Evolutionary conservation across 73 alveolate species (phyloP).

Genomic region (Tetrahymena malaccensis): DNA sequence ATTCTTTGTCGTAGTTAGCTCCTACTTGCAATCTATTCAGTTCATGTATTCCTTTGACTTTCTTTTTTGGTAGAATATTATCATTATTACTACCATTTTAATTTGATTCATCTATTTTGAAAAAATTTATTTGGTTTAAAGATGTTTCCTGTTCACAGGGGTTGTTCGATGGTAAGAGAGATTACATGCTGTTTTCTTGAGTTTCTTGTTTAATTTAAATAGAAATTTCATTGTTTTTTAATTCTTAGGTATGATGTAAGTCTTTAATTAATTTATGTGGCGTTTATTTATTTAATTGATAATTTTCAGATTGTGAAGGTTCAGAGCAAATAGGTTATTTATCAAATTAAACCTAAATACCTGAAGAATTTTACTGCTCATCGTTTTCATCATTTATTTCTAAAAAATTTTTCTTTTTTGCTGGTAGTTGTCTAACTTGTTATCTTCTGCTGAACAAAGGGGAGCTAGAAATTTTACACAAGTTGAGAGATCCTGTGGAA

Average conservation of each 20-base stretch:
- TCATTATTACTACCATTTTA: not conserved
- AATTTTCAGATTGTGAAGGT: not conserved
- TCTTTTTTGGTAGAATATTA: not conserved
- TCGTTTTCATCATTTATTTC: not conserved
- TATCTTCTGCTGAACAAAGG: not conserved
- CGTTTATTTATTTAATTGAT: not conserved
- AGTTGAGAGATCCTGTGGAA: not conserved
- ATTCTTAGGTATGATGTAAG: too few species aligned
- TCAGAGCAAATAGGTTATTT: not conserved
- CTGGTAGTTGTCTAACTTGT: not conserved
- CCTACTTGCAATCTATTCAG: not conserved
- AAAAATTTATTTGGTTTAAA: too few species aligned
- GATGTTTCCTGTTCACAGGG: not conserved
- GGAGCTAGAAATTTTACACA: not conserved
- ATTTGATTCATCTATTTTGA: not conserved
- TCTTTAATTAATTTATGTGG: too few species aligned
- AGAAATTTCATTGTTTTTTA: not conserved
- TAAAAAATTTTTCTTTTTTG: not conserved
- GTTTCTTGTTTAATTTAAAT: not conserved
- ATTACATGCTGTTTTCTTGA: not conserved
- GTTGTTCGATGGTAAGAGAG: too few species aligned
- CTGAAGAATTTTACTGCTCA: not conserved
- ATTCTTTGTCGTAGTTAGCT: not conserved
- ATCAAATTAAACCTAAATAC: not conserved
- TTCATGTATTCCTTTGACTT: not conserved